A percentile compares a stretch with the other conserved stretches of the same genome.
Conservation (phyloP, 441 rosid species). For the Erodium trifolium region DNA sequence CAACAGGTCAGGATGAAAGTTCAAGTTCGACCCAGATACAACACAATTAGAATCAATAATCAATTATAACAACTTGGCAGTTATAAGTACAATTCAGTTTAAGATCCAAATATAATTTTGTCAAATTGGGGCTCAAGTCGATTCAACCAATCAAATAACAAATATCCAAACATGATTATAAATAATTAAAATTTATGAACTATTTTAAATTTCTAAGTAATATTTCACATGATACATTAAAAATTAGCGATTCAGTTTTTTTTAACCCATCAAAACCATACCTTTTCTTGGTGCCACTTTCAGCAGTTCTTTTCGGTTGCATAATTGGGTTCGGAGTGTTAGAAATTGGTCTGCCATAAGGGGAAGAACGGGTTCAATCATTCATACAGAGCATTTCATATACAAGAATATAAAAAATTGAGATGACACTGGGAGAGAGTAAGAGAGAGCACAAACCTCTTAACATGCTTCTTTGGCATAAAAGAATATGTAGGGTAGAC, state of each 20-base stretch:
- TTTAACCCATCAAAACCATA: neutral
- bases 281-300: slow-evolving; percentile 70
- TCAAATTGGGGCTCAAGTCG: neutral
- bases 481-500: slow-evolving; percentile 25
- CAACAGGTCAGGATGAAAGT: neutral
- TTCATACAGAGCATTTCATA: slow-evolving; percentile 11
- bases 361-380: slow-evolving; percentile 11
- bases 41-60: neutral
- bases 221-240: neutral
- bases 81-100: neutral
- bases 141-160: neutral
- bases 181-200: neutral
- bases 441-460: slow-evolving; percentile 38
- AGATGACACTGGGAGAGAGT: neutral
- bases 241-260: neutral
- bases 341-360: slow-evolving; percentile 39
- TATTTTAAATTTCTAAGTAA: neutral
- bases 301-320: slow-evolving; percentile 53
- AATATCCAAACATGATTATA: neutral
- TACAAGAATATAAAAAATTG: neutral
- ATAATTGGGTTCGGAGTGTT: slow-evolving; percentile 23
- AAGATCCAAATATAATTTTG: neutral
- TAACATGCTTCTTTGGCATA: slow-evolving; percentile 24
- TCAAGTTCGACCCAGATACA: neutral
- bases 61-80: neutral